phyloP scores from a whole-genome alignment of 2,329 filamentous ascomycete species.

The Ploettnerulaceae sp. region DNA sequence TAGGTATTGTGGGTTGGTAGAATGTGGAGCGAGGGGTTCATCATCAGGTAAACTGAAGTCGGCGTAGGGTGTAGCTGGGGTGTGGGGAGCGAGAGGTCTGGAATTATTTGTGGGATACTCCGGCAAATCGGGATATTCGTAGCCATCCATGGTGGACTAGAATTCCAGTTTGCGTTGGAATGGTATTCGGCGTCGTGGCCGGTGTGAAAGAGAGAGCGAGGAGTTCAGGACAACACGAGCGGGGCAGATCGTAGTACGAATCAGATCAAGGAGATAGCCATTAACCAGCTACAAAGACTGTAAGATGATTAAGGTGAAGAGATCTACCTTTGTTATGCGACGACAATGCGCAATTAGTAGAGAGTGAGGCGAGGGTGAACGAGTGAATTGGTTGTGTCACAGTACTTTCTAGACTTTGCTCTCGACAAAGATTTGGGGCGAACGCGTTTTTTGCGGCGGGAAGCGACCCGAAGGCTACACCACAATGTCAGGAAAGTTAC shows the following conservation, averaged over 20 bases:
- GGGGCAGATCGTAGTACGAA: not conserved
- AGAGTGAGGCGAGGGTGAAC: not conserved
- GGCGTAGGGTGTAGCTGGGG: not conserved
- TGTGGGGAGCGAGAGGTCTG: slow-evolving; percentile 1
- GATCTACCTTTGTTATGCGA: not conserved
- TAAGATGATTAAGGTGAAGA: too few relatives aligned
- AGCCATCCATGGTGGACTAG: slow-evolving; percentile 8
- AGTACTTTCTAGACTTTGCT: not conserved
- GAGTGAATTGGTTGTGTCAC: not conserved
- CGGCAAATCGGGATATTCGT: not conserved
- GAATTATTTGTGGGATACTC: not conserved
- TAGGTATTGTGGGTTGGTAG: not conserved
- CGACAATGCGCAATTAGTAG: not conserved
- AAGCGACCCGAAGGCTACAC: too few relatives aligned
- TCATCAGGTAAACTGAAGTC: too few relatives aligned
- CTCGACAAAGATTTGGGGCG: too few relatives aligned
- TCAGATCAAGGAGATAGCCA: slow-evolving; percentile 3
- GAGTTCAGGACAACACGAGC: slow-evolving; percentile 4
- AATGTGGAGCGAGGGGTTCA: too few relatives aligned
- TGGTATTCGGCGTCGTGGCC: not conserved
- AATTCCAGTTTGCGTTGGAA: not conserved
- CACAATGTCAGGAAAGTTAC: too few relatives aligned
- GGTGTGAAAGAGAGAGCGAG: not conserved
- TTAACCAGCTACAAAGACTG: slow-evolving; percentile 4
- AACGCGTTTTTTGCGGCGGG: too few relatives aligned